Evolutionary conservation across 2,329 filamentous ascomycete species (phyloP).

Genomic region (Microascus cirrosus): DNA sequence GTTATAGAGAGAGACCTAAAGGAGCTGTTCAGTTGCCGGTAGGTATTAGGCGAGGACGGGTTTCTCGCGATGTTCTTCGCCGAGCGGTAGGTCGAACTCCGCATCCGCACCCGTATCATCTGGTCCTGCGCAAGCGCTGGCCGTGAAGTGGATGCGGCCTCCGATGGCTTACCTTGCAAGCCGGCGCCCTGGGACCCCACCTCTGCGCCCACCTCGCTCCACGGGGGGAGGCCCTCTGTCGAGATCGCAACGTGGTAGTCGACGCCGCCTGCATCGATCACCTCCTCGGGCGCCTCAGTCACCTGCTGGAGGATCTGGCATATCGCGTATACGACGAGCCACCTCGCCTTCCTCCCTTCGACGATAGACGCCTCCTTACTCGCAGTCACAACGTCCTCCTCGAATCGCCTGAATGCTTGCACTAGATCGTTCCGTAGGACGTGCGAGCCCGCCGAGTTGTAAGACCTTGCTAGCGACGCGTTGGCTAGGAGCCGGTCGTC

Average conservation of each 20-base stretch:
- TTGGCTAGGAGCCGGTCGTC: constrained; percentile 38
- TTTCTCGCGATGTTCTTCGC: constrained; percentile 4
- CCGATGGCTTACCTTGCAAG: not conserved
- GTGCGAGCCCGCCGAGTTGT: constrained; percentile 27
- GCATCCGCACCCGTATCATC: not conserved
- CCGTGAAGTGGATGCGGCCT: not conserved
- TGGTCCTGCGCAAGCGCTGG: not conserved
- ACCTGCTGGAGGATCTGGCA: constrained; percentile 62
- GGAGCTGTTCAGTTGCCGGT: not conserved
- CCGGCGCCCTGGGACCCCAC: not conserved
- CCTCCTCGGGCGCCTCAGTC: constrained; percentile 48
- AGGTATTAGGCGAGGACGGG: not conserved
- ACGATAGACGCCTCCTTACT: constrained; percentile 40
- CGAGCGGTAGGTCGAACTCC: not conserved
- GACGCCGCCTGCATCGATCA: constrained; percentile 42
- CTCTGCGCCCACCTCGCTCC: constrained; percentile 19
- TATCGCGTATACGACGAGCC: constrained; percentile 64
- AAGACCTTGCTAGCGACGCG: constrained; percentile 39
- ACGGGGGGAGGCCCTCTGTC: constrained; percentile 30
- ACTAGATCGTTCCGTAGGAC: constrained; percentile 42
- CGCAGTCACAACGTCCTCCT: constrained; percentile 43
- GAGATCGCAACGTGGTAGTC: constrained; percentile 44
- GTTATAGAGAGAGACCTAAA: not conserved
- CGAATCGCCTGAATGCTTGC: constrained; percentile 57
- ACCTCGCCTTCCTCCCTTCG: constrained; percentile 67